Percentiles rank a stretch among this genome's conserved stretches.
Evolutionary conservation across 2,329 filamentous ascomycete species (phyloP).

Genomic region (Pseudopithomyces chartarum): DNA sequence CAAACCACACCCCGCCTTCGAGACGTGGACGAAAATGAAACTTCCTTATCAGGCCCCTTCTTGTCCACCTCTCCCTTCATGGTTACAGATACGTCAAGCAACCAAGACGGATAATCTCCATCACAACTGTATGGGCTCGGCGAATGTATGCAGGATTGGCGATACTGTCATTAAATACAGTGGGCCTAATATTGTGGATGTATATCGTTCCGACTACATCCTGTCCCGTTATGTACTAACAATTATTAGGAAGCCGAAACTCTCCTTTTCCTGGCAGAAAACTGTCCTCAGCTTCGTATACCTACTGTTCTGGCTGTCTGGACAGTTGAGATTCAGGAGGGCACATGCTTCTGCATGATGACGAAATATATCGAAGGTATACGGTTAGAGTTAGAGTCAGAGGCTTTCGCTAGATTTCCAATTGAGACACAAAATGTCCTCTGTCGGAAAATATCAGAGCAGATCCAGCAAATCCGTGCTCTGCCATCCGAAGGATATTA

Average conservation of each 20-base stretch:
- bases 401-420: neutral
- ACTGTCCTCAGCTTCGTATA: neutral
- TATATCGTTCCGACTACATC: neutral
- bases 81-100: neutral
- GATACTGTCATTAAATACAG: neutral
- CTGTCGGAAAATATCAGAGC: neutral
- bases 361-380: neutral
- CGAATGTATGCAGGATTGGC: neutral
- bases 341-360: neutral
- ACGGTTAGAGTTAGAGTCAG: neutral
- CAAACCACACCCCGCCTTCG: too few relatives aligned
- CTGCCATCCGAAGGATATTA: conserved; percentile 7
- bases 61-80: neutral
- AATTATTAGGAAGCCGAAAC: conserved; percentile 3
- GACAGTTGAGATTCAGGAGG: neutral
- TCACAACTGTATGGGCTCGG: neutral
- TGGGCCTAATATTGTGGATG: neutral
- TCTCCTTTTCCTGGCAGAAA: neutral
- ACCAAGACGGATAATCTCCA: neutral
- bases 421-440: neutral
- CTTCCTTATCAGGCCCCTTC: neutral
- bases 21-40: neutral
- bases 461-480: neutral
- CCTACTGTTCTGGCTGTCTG: conserved; percentile 1
- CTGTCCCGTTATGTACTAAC: neutral